Base-by-base conservation (phyloP, 345 rosid species). In the Litchi chinensis region DNA sequence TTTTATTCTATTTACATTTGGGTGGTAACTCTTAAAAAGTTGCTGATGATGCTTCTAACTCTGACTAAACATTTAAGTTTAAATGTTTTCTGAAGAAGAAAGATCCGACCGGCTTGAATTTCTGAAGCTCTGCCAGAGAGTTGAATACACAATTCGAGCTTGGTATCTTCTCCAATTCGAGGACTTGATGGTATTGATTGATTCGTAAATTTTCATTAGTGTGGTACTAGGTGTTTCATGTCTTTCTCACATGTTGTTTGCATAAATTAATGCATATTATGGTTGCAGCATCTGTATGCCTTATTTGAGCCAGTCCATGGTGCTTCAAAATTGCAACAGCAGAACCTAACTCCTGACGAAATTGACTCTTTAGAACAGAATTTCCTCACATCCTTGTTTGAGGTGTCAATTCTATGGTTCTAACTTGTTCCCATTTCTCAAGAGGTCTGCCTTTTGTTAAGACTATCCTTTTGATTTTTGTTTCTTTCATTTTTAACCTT, bases 81-180 rank as follows among this genome's bases (percentile, higher is more conserved):
- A 54, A 19, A 32, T 16, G 5, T 54, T 19, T 43, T 63, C 50
- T 77, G 77, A 87, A 87, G 90, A 84, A 3, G 26, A 60, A 21
- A 60, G 65, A 76, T 3, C 75, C 56, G 89, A 89, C 41, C 79
- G 82, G 67, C 84, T 78, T 0, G 91, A 93, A 84, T 93, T 93
- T 79, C 65, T n/a, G 19, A 91, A 84, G 86, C 80, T 91, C 76
- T 93, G 94, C 79, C 76, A 86, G 64, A 81, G 94, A 82, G 89
- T 88, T 24, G 96, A 91, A 80, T 89, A 77, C 85, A 86, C 87
- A 21, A 85, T 93, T 82, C 86, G 94, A 59, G 93, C 96, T 52
- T 90, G 94, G 94, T 89, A 91, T 79, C 86, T 81, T 76, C 81
- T 91, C 70, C 95, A 91, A 46, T 90, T 91, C 71, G 96, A 93